phyloP scores from a whole-genome alignment of 371 early-diverging fungal genomes.

The Actinomortierella wolfii region DNA sequence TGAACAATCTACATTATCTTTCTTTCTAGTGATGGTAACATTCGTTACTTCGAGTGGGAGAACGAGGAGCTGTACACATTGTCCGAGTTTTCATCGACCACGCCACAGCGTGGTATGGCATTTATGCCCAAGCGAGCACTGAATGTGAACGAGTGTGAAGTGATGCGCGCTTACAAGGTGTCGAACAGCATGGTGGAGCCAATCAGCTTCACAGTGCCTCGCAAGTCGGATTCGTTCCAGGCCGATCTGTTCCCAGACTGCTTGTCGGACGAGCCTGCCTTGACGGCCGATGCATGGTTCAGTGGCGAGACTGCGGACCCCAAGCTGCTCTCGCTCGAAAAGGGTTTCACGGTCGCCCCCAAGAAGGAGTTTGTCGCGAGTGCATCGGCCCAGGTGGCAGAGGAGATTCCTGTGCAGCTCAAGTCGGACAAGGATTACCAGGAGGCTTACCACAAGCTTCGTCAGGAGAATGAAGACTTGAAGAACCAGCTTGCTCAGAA shows the following conservation, averaged over 20 bases:
- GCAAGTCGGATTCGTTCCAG: conserved; percentile 98
- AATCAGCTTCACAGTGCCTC: conserved; percentile 95
- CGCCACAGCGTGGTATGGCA: conserved; percentile 94
- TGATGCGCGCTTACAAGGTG: conserved; percentile 94
- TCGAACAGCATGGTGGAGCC: conserved; percentile 88
- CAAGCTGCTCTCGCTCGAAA: conserved; percentile 81
- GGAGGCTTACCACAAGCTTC: conserved; percentile 73
- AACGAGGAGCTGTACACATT: conserved; percentile 80
- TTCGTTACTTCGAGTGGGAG: conserved; percentile 96
- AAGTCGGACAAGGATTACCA: conserved; percentile 63
- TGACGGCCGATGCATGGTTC: conserved; percentile 92
- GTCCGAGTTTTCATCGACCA: conserved; percentile 87
- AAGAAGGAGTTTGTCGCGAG: conserved; percentile 81
- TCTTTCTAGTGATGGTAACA: conserved; percentile 89
- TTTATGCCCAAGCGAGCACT: conserved; percentile 95
- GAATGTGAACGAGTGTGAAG: conserved; percentile 85
- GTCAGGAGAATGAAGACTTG: conserved; percentile 85
- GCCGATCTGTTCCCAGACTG: conserved; percentile 93
- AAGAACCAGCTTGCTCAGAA: conserved; percentile 75
- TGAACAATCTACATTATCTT: too few species aligned
- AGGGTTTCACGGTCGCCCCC: conserved; percentile 71
- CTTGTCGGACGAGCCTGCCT: conserved; percentile 78
- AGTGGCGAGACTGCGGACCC: conserved; percentile 82
- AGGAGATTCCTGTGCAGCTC: conserved; percentile 39
- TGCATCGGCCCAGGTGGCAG: conserved; percentile 59